Percentiles rank a stretch among this genome's conserved stretches.
Conservation (phyloP, 2,329 filamentous ascomycete species). For the Trichoderma atroviride region DNA sequence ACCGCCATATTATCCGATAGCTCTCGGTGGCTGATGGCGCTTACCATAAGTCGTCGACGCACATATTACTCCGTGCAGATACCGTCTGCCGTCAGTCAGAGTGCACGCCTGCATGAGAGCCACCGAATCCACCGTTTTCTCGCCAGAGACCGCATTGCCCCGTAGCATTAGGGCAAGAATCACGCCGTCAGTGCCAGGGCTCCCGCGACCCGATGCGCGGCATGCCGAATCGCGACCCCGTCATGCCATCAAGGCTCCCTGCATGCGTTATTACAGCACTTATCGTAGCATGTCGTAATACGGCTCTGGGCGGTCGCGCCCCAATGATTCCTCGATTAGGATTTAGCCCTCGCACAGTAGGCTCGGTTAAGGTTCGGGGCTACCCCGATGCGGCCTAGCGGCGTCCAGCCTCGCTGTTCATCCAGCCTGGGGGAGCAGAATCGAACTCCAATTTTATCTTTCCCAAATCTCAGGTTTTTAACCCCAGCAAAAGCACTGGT, state of each 20-base stretch:
- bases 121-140: not conserved
- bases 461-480: slow-evolving; percentile 41
- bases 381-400: slow-evolving; percentile 31
- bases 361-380: slow-evolving; percentile 39
- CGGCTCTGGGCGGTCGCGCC: not conserved
- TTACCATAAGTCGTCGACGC: not conserved
- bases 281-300: slow-evolving; percentile 24
- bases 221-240: not conserved
- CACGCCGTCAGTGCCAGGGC: slow-evolving; percentile 6
- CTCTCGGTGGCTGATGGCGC: not conserved
- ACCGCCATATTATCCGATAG: not conserved
- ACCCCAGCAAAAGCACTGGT: slow-evolving; percentile 31
- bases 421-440: slow-evolving; percentile 30
- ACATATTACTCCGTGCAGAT: not conserved
- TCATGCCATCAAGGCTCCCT: not conserved
- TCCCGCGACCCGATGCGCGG: not conserved
- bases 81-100: not conserved
- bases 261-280: slow-evolving; percentile 8
- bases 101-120: not conserved
- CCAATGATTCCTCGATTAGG: slow-evolving; percentile 34
- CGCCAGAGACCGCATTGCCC: slow-evolving; percentile 3
- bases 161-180: slow-evolving; percentile 12
- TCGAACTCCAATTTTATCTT: slow-evolving; percentile 38
- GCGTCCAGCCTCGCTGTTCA: slow-evolving; percentile 25
- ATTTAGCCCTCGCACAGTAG: slow-evolving; percentile 40